phyloP scores from a whole-genome alignment of 169 alveolate genomes.

The Eimeria maxima region DNA sequence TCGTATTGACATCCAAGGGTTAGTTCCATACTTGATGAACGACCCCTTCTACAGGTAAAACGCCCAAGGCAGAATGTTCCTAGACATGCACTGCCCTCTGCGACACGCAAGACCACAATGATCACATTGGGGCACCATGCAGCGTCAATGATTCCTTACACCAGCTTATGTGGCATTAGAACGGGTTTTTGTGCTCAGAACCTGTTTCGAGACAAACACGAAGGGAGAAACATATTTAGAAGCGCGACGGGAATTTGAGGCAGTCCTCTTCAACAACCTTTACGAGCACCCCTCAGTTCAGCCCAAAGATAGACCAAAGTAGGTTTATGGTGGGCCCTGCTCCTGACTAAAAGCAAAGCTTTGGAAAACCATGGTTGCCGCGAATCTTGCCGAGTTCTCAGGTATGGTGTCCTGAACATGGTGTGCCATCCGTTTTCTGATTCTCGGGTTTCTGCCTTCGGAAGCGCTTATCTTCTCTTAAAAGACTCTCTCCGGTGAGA shows the following conservation, averaged over 20 bases:
- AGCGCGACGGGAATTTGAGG: conserved; percentile 42
- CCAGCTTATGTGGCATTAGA: neutral
- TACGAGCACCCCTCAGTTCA: conserved; percentile 53
- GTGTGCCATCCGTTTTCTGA: conserved; percentile 73
- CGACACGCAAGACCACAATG: neutral
- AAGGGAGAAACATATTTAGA: conserved; percentile 27
- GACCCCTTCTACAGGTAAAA: conserved; percentile 72
- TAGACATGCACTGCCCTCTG: neutral
- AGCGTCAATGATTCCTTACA: neutral
- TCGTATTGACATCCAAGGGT: conserved; percentile 63
- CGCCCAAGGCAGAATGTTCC: neutral
- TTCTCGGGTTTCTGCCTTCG: conserved; percentile 67
- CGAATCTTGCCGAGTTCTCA: neutral
- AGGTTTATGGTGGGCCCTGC: neutral
- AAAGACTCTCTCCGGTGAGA: conserved; percentile 76
- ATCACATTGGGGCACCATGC: neutral
- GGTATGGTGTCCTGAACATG: conserved; percentile 74
- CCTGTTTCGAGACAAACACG: conserved; percentile 22
- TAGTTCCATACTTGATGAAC: conserved; percentile 3
- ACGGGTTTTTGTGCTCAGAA: conserved; percentile 17
- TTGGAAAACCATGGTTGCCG: neutral
- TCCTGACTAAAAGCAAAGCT: neutral
- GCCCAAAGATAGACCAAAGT: conserved; percentile 68
- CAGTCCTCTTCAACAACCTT: conserved; percentile 64
- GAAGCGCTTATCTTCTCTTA: conserved; percentile 69